Evolutionary conservation across 768 basidiomycete genomes (phyloP), one percentile per base, ranked within the genome.

Genomic region (Phaeotremella skinneri): DNA sequence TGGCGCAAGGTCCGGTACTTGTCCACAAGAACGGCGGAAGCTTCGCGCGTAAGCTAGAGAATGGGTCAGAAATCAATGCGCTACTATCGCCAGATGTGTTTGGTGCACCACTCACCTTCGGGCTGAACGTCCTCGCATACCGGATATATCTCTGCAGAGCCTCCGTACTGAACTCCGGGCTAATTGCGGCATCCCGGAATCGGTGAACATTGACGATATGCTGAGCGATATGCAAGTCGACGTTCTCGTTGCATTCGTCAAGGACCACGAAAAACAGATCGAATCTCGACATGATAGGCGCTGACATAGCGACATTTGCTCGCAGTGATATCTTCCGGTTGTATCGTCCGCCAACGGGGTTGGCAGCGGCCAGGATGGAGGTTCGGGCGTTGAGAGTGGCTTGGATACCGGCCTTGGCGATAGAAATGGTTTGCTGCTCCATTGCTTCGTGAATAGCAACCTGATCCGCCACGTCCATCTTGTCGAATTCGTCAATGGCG

Each of bases 401-500:
- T 69, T 98, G 94, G 66, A 99, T 99, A 56, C 96, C 96, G 1
- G 96, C 96, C 76, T 99, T 99, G 41, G 96, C 96, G 63, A 98
- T 97, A 27, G 92, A 96, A 68, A 98, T 97, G 0, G 94, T 98
- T 79, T 97, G 93, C 79, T 98, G 94, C 85, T 98, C 94, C 94
- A 98, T 98, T 6, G 94, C 94, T 82, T 98, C 94, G 82, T 99
- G 96, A 69, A 99, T 98, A 32, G 96, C 96, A 42, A 98, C 91
- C 76, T 98, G 96, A 76, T 98, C 96, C 0, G 90, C 87, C 52
- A 97, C 86, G 76, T 98, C 94, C 96, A 99, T 99, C 79, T 99
- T 99, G 83, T 99, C 96, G 72, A 99, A 99, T 78, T 98, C 96
- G 79, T 99, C 96, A 70, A 99, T 99, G n/a, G 93, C 93, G 73